These are phyloP conservation scores for Brassica incana DNA, from an alignment of 345 rosid genomes.

Conservation along the genomic window DNA sequence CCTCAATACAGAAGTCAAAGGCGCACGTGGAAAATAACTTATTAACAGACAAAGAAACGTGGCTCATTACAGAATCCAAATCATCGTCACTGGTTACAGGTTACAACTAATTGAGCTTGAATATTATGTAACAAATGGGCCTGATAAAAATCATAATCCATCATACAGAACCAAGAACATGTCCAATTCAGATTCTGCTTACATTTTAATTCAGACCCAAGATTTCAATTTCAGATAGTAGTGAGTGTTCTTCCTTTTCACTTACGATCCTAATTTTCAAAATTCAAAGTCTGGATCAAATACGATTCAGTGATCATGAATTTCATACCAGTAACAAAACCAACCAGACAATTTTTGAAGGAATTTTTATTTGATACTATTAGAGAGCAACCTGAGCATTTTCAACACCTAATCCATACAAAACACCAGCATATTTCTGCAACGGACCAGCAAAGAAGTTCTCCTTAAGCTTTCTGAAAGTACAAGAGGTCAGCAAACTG, in stretches of 20 bases:
- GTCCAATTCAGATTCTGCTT: not conserved
- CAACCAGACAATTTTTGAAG: not conserved
- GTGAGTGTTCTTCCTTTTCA: not conserved
- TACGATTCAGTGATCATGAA: not conserved
- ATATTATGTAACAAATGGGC: not conserved
- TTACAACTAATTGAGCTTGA: not conserved
- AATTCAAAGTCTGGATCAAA: not conserved
- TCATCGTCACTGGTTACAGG: not conserved
- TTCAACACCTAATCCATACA: constrained; percentile 91
- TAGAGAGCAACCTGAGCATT: constrained; percentile 58
- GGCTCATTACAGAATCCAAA: not conserved
- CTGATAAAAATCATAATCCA: not conserved
- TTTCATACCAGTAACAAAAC: not conserved
- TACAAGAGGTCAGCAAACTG: constrained; percentile 82
- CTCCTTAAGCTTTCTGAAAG: constrained; percentile 85
- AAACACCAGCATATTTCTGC: constrained; percentile 81
- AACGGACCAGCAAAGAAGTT: constrained; percentile 69
- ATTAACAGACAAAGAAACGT: constrained; percentile 18
- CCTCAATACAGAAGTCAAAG: not conserved
- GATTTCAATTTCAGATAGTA: too few species aligned
- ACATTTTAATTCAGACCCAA: not conserved
- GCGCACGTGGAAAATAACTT: constrained; percentile 24
- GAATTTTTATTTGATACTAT: not conserved
- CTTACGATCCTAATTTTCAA: not conserved
- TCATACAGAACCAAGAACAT: not conserved